Percentiles rank a stretch among this genome's conserved stretches.
Evolutionary conservation across 805 yeast species (phyloP).

Genomic region (Jamesozyma jinghongensis): DNA sequence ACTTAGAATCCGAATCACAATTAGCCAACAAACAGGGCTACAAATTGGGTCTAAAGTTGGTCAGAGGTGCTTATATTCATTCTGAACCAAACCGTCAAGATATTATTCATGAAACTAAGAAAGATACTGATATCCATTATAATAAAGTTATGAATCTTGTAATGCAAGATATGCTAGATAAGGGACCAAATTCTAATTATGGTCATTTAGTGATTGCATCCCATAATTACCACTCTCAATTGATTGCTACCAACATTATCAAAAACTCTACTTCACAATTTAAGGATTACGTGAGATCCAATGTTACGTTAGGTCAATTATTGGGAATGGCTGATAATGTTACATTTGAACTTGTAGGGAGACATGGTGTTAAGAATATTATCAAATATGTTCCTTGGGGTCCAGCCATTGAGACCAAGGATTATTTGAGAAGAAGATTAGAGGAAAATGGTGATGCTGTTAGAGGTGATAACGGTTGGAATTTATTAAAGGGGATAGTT

Average conservation of each 20-base stretch:
- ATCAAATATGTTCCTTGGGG: conserved; percentile 98
- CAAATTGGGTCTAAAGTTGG: conserved; percentile 78
- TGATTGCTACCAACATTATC: conserved; percentile 55
- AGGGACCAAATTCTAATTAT: conserved; percentile 39
- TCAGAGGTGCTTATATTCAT: conserved; percentile 92
- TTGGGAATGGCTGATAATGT: conserved; percentile 93
- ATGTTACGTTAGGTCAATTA: conserved; percentile 80
- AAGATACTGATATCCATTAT: conserved; percentile 70
- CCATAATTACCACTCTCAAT: conserved; percentile 75
- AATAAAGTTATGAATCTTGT: conserved; percentile 58
- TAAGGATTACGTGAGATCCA: conserved; percentile 45
- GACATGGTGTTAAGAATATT: conserved; percentile 60
- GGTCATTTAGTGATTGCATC: conserved; percentile 87
- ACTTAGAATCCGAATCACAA: conserved; percentile 53
- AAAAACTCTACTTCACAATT: conserved; percentile 14
- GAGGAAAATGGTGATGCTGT: conserved; percentile 97
- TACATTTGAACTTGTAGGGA: conserved; percentile 61
- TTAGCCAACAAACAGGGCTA: conserved; percentile 55
- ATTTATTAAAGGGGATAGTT: conserved; percentile 49
- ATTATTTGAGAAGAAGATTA: conserved; percentile 75
- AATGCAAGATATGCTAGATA: conserved; percentile 45
- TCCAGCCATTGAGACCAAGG: conserved; percentile 88
- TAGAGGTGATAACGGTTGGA: conserved; percentile 73
- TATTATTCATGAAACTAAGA: conserved; percentile 68
- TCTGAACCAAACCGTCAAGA: conserved; percentile 63